A percentile compares a stretch with the other conserved stretches of the same genome.
These are phyloP conservation scores for Corniculantispora saksenae DNA, from an alignment of 2,329 filamentous ascomycete genomes.

Conservation along the genomic window DNA sequence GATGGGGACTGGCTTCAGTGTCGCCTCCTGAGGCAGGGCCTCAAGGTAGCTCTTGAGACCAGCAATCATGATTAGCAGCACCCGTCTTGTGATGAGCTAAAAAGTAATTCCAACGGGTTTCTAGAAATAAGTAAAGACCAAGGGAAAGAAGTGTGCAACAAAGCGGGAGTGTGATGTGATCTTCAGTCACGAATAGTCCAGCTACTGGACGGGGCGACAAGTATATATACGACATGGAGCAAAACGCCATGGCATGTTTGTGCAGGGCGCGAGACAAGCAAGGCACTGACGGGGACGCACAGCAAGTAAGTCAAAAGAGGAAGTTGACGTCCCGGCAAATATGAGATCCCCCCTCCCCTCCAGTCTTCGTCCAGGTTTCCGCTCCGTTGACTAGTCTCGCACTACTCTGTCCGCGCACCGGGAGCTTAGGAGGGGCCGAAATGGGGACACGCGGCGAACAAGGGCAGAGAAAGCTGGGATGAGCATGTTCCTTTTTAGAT, in stretches of 20 bases:
- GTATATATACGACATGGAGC: background rate
- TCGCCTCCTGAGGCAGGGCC: constrained; percentile 10
- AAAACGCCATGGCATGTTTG: background rate
- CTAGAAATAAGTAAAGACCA: background rate
- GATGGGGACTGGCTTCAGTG: constrained; percentile 10
- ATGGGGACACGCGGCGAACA: background rate
- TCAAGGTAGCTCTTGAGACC: constrained; percentile 10
- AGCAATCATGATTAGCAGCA: constrained; percentile 8
- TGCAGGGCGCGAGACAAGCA: background rate
- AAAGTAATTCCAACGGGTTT: background rate
- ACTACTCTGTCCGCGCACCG: background rate
- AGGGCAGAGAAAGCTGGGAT: background rate
- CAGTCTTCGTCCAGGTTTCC: background rate
- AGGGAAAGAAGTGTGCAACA: background rate
- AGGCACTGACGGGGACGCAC: background rate
- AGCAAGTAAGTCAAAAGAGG: no score
- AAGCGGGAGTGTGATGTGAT: background rate
- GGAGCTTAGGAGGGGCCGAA: constrained; percentile 6
- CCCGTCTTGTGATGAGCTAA: background rate
- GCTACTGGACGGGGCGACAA: background rate
- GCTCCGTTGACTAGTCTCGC: background rate
- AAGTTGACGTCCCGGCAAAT: background rate
- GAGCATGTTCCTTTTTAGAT: background rate
- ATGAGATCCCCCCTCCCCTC: background rate
- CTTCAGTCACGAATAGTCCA: background rate